Evolutionary conservation across 306 rosid genomes (phyloP).

Genomic region (Dalbergia cultrata): DNA sequence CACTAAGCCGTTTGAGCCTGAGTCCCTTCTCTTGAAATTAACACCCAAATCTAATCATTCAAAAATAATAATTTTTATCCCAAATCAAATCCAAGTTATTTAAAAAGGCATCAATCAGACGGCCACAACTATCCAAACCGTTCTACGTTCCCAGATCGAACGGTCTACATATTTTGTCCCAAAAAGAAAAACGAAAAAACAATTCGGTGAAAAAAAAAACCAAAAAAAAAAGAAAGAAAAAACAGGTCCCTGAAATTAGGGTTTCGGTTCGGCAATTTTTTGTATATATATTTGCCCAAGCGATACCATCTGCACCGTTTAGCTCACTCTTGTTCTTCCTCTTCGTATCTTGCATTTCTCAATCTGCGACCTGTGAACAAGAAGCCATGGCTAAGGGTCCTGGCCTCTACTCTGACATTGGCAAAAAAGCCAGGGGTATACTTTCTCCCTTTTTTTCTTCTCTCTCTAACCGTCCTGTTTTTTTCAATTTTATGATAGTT

Average conservation of each 20-base stretch:
- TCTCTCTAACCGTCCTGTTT: not conserved
- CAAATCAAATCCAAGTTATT: not conserved
- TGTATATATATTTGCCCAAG: conserved; percentile 26
- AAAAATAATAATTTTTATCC: too few species aligned
- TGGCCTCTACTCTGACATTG: conserved; percentile 92
- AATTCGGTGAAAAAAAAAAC: not conserved
- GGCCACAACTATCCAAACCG: conserved; percentile 13
- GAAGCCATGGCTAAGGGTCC: conserved; percentile 86
- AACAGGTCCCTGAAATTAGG: conserved; percentile 47
- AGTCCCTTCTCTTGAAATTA: too few species aligned
- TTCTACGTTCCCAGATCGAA: conserved; percentile 39
- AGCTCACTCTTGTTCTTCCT: conserved; percentile 23
- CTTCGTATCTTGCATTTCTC: conserved; percentile 24
- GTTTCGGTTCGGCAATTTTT: conserved; percentile 38
- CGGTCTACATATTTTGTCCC: conserved; percentile 36
- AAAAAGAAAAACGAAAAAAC: not conserved
- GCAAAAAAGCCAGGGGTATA: conserved; percentile 87
- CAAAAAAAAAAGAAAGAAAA: not conserved
- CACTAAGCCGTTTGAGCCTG: not conserved
- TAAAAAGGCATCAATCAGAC: conserved; percentile 28
- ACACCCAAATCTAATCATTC: not conserved
- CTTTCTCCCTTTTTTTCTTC: not conserved
- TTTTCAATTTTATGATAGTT: not conserved
- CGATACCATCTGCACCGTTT: not conserved
- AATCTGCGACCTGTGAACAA: conserved; percentile 30